Percentiles rank a stretch among this genome's conserved stretches.
These are phyloP conservation scores for Neopestalotiopsis rosae DNA, from an alignment of 2,329 filamentous ascomycete genomes.

Conservation along the genomic window DNA sequence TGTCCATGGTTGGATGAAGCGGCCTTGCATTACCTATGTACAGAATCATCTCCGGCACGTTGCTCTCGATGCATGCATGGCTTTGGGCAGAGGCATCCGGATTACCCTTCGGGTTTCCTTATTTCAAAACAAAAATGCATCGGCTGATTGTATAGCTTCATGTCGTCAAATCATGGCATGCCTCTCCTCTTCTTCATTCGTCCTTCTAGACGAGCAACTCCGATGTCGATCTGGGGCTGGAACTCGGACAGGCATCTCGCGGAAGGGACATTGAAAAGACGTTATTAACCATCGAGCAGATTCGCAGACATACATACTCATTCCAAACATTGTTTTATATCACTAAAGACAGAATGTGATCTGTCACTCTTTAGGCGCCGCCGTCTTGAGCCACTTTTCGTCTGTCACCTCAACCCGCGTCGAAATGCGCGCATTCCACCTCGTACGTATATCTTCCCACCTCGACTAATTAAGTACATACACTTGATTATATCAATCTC, in stretches of 20 bases:
- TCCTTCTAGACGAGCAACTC: not conserved
- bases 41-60: not conserved
- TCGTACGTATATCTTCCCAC: not conserved
- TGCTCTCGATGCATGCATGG: not conserved
- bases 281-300: not conserved
- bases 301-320: not conserved
- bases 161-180: not conserved
- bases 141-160: conserved; percentile 4
- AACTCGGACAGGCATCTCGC: not conserved
- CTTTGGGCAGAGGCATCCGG: not conserved
- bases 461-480: not conserved
- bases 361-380: conserved; percentile 1
- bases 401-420: not conserved
- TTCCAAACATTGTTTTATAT: not conserved
- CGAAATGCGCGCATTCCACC: not conserved
- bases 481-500: not conserved
- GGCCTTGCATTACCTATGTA: not conserved
- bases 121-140: not conserved
- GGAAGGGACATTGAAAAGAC: not conserved
- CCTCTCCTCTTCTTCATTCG: not conserved
- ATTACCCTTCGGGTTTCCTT: not conserved
- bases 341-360: conserved; percentile 3
- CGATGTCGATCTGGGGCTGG: not conserved
- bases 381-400: not conserved
- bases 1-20: conserved; percentile 16